These are phyloP conservation scores for Solanum appendiculatum DNA, from an alignment of 257 asterid species.

Conservation along the genomic window DNA sequence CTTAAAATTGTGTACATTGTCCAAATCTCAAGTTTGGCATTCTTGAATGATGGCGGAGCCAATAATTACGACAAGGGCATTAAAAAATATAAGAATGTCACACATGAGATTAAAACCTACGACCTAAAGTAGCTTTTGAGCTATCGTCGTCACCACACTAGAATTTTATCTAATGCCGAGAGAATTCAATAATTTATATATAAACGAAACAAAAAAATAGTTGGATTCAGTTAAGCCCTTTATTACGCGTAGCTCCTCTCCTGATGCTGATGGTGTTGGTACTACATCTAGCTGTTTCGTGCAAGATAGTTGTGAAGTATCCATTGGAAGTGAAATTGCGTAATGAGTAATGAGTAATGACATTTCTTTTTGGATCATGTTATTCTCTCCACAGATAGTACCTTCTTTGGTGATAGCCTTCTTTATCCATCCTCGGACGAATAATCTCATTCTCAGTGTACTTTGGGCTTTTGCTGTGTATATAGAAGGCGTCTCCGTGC, in stretches of 20 bases:
- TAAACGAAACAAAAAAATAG: neutral
- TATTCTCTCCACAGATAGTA: slow-evolving; percentile 27
- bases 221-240: neutral
- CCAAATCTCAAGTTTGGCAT: neutral
- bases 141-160: neutral
- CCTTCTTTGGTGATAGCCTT: slow-evolving; percentile 57
- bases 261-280: neutral
- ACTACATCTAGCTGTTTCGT: neutral
- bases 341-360: neutral
- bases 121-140: neutral
- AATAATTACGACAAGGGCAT: neutral
- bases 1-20: neutral
- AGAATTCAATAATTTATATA: neutral
- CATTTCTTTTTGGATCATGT: neutral
- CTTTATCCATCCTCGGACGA: slow-evolving; percentile 54
- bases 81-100: neutral
- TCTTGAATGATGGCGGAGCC: neutral
- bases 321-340: neutral
- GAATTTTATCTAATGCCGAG: neutral
- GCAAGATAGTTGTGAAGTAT: neutral
- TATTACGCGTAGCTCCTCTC: neutral
- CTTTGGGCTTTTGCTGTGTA: slow-evolving; percentile 82
- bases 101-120: neutral
- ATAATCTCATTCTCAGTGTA: slow-evolving; percentile 33
- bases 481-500: slow-evolving; percentile 67